phyloP scores from a whole-genome alignment of 1,284 basidiomycete genomes.

The Pterulicium gracile region DNA sequence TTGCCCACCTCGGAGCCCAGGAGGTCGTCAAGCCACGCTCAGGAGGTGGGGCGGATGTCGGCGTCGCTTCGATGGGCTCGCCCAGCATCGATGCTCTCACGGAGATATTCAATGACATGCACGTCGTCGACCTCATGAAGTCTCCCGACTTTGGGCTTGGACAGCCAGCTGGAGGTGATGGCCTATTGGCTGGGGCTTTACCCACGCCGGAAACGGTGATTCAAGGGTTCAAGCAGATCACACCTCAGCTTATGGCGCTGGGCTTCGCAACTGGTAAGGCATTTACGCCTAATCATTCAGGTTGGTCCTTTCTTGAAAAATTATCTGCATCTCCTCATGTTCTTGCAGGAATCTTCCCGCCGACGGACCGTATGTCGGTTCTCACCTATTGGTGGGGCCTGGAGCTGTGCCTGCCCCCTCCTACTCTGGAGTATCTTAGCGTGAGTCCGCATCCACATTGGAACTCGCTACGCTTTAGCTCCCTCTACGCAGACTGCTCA shows the following conservation, averaged over 20 bases:
- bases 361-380: constrained; percentile 64
- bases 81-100: constrained; percentile 40
- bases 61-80: constrained; percentile 29
- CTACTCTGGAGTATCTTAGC: constrained; percentile 47
- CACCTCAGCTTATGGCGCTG: constrained; percentile 64
- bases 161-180: constrained; percentile 39
- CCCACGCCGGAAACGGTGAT: constrained; percentile 64
- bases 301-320: constrained; percentile 17
- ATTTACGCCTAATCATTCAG: constrained; percentile 57
- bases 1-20: constrained; percentile 26
- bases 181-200: constrained; percentile 58
- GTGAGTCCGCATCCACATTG: too few relatives aligned
- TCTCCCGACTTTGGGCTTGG: constrained; percentile 52
- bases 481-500: constrained; percentile 33
- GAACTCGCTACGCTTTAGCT: constrained; percentile 1
- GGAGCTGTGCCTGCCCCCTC: constrained; percentile 59
- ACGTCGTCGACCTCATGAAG: constrained; percentile 43
- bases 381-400: constrained; percentile 85
- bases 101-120: constrained; percentile 41
- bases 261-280: constrained; percentile 64
- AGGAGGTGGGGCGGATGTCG: constrained; percentile 4
- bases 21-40: constrained; percentile 2
- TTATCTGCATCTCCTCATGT: background rate
- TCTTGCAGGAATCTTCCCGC: constrained; percentile 47
- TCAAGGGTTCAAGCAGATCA: constrained; percentile 56